phyloP scores from a whole-genome alignment of 306 rosid species.

The Cucurbita ficifolia region DNA sequence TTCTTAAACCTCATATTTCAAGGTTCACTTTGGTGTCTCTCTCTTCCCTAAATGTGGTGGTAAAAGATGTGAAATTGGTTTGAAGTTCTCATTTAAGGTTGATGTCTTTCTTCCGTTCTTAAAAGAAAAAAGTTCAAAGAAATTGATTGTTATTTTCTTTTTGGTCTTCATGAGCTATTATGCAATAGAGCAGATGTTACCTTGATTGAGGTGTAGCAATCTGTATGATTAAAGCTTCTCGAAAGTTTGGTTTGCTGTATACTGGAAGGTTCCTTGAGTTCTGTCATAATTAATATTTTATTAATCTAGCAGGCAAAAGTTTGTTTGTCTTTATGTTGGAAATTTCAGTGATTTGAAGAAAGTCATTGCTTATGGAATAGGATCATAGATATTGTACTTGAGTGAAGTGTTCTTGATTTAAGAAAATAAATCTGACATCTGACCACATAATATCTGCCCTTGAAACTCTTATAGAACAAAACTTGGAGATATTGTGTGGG shows the following conservation, averaged over 20 bases:
- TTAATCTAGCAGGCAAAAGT: not conserved
- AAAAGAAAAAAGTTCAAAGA: not conserved
- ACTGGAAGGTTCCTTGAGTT: not conserved
- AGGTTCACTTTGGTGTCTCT: too few relatives aligned
- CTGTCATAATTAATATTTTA: not conserved
- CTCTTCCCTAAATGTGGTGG: too few relatives aligned
- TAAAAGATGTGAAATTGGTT: too few relatives aligned
- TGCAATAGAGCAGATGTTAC: not conserved
- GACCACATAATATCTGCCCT: not conserved
- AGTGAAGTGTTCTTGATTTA: not conserved
- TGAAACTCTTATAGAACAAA: not conserved
- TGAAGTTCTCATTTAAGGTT: not conserved
- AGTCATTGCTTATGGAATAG: not conserved
- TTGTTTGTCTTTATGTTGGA: not conserved
- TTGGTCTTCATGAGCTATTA: not conserved
- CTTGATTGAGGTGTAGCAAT: not conserved
- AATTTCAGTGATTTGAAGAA: not conserved
- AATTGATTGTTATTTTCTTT: not conserved
- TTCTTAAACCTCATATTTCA: not conserved
- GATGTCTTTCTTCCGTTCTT: not conserved
- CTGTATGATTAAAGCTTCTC: not conserved
- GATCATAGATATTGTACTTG: not conserved
- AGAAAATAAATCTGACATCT: not conserved
- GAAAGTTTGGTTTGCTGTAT: not conserved
- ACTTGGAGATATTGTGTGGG: not conserved